phyloP scores from a whole-genome alignment of 768 basidiomycete genomes.

The Nidularia sp. region DNA sequence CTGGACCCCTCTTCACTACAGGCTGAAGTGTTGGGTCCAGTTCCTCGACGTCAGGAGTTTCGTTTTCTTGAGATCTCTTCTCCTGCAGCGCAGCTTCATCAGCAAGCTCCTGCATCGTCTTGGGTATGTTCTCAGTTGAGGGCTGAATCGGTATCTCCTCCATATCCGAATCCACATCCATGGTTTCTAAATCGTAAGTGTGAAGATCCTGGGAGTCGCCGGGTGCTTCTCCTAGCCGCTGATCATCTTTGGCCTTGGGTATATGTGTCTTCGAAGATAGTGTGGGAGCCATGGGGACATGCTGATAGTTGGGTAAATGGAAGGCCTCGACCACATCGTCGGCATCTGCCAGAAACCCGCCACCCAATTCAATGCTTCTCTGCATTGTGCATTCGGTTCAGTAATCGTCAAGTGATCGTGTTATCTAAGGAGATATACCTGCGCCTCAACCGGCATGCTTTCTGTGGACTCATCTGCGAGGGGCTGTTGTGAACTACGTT shows the following conservation, averaged over 20 bases:
- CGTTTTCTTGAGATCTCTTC: neutral
- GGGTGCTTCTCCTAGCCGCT: slow-evolving; percentile 11
- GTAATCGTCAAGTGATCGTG: no score
- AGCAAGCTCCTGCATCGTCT: slow-evolving; percentile 65
- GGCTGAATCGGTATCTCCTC: slow-evolving; percentile 11
- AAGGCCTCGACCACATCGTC: slow-evolving; percentile 74
- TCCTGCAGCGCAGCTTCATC: slow-evolving; percentile 29
- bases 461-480: slow-evolving; percentile 1
- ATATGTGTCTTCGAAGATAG: slow-evolving; percentile 6
- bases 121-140: slow-evolving; percentile 23
- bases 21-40: neutral
- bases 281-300: slow-evolving; percentile 21
- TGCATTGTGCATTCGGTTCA: no score
- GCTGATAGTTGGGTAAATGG: slow-evolving; percentile 59
- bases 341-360: slow-evolving; percentile 68
- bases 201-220: slow-evolving; percentile 15
- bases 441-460: no score
- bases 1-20: neutral
- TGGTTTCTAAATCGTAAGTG: slow-evolving; percentile 32
- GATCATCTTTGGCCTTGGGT: slow-evolving; percentile 6
- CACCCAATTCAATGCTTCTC: slow-evolving; percentile 19
- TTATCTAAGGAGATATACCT: no score
- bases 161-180: slow-evolving; percentile 29
- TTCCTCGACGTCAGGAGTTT: slow-evolving; percentile 1
- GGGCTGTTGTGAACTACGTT: neutral